Conservation (phyloP, 192 early-diverging fungal genomes). For the Dimargaris xerosporica region DNA sequence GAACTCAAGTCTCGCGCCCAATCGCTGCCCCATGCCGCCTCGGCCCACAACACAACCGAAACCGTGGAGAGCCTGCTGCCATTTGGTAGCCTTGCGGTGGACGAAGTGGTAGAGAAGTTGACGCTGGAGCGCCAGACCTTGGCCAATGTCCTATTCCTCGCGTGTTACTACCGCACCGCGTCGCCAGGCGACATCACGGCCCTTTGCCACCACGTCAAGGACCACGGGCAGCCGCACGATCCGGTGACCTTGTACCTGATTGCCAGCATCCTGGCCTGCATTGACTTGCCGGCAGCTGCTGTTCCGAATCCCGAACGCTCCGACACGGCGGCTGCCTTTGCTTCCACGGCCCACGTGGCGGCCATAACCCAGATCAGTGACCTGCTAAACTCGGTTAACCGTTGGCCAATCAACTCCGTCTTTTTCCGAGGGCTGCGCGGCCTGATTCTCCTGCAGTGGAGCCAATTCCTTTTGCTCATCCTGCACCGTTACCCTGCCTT, state of each 20-base stretch:
- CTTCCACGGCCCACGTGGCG: slow-evolving; percentile 22
- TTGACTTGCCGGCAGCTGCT: slow-evolving; percentile 17
- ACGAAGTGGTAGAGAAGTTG: slow-evolving; percentile 22
- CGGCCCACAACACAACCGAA: background rate
- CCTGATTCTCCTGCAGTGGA: slow-evolving; percentile 43
- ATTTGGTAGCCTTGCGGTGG: slow-evolving; percentile 23
- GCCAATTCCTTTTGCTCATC: slow-evolving; percentile 32
- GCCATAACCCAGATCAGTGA: slow-evolving; percentile 16
- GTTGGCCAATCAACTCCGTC: slow-evolving; percentile 21
- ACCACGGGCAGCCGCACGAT: slow-evolving; percentile 19
- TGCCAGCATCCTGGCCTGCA: slow-evolving; percentile 18
- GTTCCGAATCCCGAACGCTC: slow-evolving; percentile 17
- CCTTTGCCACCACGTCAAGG: background rate
- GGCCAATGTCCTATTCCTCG: slow-evolving; percentile 26
- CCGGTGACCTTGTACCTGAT: slow-evolving; percentile 23
- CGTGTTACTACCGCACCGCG: slow-evolving; percentile 23
- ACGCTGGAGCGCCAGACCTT: slow-evolving; percentile 27
- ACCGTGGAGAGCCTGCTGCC: slow-evolving; percentile 15
- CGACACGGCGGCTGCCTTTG: slow-evolving; percentile 24
- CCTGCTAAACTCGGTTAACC: slow-evolving; percentile 22
- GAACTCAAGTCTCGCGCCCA: background rate
- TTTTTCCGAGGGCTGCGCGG: slow-evolving; percentile 28
- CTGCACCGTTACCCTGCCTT: slow-evolving; percentile 30
- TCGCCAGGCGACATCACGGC: slow-evolving; percentile 17
- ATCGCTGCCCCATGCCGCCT: background rate